A percentile compares a stretch with the other conserved stretches of the same genome.
These are phyloP conservation scores for Zelopaecilomyces penicillatus DNA, from an alignment of 2,329 filamentous ascomycete genomes.

Conservation along the genomic window DNA sequence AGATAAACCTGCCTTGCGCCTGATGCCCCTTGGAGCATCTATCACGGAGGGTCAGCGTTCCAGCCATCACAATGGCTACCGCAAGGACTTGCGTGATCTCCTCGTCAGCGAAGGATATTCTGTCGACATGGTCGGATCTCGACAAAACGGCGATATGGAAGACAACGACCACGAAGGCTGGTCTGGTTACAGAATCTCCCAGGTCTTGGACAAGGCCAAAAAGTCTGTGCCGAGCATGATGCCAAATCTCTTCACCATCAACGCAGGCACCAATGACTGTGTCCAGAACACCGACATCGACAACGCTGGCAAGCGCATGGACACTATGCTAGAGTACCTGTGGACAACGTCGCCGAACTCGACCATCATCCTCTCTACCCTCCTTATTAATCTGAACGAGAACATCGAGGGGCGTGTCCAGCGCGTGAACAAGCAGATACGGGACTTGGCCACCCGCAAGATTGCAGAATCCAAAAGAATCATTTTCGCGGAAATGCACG, in stretches of 20 bases:
- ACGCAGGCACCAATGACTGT: conserved; percentile 38
- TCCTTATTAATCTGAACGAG: conserved; percentile 23
- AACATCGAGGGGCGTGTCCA: conserved; percentile 20
- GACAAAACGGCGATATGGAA: conserved; percentile 28
- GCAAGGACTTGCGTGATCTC: conserved; percentile 21
- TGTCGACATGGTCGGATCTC: conserved; percentile 34
- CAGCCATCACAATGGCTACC: conserved; percentile 32
- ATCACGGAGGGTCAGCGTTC: conserved; percentile 31
- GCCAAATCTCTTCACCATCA: conserved; percentile 34
- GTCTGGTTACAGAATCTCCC: conserved; percentile 31
- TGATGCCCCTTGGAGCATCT: conserved; percentile 37
- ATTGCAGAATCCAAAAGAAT: conserved; percentile 21
- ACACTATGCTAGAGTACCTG: conserved; percentile 27
- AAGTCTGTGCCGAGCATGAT: conserved; percentile 20
- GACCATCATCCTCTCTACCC: conserved; percentile 30
- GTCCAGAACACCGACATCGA: conserved; percentile 22
- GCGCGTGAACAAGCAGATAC: conserved; percentile 26
- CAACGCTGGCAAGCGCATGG: conserved; percentile 23
- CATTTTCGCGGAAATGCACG: conserved; percentile 33
- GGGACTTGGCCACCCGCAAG: conserved; percentile 18
- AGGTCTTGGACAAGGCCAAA: conserved; percentile 27
- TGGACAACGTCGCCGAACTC: conserved; percentile 22
- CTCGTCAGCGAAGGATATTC: conserved; percentile 16
- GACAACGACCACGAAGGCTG: conserved; percentile 38
- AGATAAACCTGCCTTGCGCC: conserved; percentile 25